These are phyloP conservation scores for Moesziomyces sp. DNA, from an alignment of 1,284 basidiomycete genomes.

Conservation along the genomic window DNA sequence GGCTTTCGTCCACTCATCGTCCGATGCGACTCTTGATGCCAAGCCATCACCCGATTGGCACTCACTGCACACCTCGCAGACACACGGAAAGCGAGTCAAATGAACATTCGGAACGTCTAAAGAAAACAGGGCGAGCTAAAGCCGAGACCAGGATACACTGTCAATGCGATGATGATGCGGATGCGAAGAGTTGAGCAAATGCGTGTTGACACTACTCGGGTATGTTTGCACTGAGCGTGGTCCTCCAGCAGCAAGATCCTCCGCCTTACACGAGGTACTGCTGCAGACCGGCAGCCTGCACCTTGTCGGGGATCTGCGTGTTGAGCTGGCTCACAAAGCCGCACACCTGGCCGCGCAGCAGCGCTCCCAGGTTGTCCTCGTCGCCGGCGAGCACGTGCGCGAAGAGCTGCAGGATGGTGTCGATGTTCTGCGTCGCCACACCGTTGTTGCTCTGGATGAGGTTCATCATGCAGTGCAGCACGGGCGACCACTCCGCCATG, in stretches of 20 bases:
- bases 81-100: conserved; percentile 3
- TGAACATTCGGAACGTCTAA: conserved; percentile 36
- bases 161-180: conserved; percentile 21
- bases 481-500: conserved; percentile 75
- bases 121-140: neutral
- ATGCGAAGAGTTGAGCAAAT: conserved; percentile 42
- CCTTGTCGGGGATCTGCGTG: conserved; percentile 77
- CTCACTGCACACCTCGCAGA: neutral
- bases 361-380: conserved; percentile 60
- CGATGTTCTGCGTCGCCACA: conserved; percentile 78
- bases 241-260: too few relatives aligned
- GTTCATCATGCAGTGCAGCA: conserved; percentile 89
- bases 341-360: conserved; percentile 70
- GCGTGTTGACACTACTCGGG: conserved; percentile 48
- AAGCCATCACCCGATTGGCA: too few relatives aligned
- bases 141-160: conserved; percentile 1
- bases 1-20: neutral
- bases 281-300: conserved; percentile 78
- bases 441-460: conserved; percentile 81
- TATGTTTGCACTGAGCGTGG: conserved; percentile 31
- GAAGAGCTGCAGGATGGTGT: conserved; percentile 84
- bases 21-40: too few relatives aligned
- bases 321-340: conserved; percentile 81
- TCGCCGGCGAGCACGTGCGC: conserved; percentile 77
- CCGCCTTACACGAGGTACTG: conserved; percentile 63